Conservation (phyloP, 208 protist species). For the Trypanosoma grayi region DNA sequence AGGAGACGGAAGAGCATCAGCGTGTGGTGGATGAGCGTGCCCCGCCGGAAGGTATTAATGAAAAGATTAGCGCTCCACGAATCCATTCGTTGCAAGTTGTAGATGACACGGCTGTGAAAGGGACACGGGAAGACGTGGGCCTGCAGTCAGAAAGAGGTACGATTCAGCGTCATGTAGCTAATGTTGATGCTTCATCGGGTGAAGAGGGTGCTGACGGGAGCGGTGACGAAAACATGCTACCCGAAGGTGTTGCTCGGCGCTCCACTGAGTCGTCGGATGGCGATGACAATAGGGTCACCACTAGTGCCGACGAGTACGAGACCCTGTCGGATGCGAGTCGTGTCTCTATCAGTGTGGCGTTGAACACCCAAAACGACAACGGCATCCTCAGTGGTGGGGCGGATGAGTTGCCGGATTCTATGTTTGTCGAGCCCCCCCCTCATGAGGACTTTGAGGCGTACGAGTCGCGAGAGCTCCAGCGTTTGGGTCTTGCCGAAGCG, state of each 20-base stretch:
- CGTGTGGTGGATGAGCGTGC: constrained; percentile 40
- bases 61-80: too few species aligned
- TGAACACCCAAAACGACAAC: constrained; percentile 49
- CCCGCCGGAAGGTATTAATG: too few species aligned
- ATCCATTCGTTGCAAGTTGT: too few species aligned
- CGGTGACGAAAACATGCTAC: constrained; percentile 81
- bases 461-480: constrained; percentile 30
- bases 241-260: constrained; percentile 76
- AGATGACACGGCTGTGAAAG: too few species aligned
- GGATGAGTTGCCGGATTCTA: constrained; percentile 8
- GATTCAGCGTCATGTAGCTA: too few species aligned
- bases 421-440: constrained; percentile 24
- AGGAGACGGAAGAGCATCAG: constrained; percentile 68
- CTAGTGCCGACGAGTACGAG: constrained; percentile 9
- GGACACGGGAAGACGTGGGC: too few species aligned
- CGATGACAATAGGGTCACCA: not conserved
- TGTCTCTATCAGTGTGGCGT: constrained; percentile 7
- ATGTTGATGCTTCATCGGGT: too few species aligned
- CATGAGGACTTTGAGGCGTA: constrained; percentile 53
- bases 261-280: not conserved
- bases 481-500: constrained; percentile 34
- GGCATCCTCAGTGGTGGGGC: constrained; percentile 39
- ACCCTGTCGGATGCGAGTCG: constrained; percentile 28
- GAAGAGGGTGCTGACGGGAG: too few species aligned
- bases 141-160: too few species aligned